Percentiles rank a stretch among this genome's conserved stretches.
phyloP scores from a whole-genome alignment of 2,329 filamentous ascomycete genomes.

The Trichoderma oligosporum region DNA sequence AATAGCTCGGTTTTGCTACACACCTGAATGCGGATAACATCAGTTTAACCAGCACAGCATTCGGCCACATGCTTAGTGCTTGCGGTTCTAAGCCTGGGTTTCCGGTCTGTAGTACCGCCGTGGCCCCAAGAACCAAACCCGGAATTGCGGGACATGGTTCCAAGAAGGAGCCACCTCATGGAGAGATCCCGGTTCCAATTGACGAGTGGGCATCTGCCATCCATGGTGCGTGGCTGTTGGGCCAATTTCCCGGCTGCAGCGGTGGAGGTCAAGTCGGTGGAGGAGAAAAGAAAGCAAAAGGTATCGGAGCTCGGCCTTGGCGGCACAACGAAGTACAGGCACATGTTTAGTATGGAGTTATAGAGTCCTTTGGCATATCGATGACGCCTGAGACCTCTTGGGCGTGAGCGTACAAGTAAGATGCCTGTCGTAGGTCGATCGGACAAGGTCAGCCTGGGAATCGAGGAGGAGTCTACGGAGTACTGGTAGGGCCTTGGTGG shows the following conservation, averaged over 20 bases:
- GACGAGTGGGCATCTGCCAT: conserved; percentile 17
- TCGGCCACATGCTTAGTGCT: conserved; percentile 9
- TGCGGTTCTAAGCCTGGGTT: not conserved
- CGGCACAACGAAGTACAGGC: conserved; percentile 1
- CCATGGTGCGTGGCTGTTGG: conserved; percentile 18
- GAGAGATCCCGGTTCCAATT: conserved; percentile 6
- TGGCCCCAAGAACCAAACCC: conserved; percentile 15
- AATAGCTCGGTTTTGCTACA: conserved; percentile 4
- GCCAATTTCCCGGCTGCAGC: conserved; percentile 26
- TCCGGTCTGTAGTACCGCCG: not conserved
- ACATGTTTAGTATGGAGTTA: not conserved
- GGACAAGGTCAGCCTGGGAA: not conserved
- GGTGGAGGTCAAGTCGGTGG: conserved; percentile 20
- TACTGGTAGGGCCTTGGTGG: too few species aligned
- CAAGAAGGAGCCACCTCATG: conserved; percentile 5
- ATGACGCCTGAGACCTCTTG: not conserved
- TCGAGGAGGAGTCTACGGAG: not conserved
- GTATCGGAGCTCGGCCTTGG: not conserved
- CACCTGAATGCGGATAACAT: conserved; percentile 11
- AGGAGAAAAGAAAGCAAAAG: conserved; percentile 10
- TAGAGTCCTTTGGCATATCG: not conserved
- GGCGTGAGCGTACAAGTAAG: not conserved
- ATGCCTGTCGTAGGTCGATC: not conserved
- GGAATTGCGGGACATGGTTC: conserved; percentile 17
- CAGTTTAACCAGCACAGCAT: conserved; percentile 11